Evolutionary conservation across 1,139 yeast species (phyloP).

Genomic region (Pichia norvegensis): DNA sequence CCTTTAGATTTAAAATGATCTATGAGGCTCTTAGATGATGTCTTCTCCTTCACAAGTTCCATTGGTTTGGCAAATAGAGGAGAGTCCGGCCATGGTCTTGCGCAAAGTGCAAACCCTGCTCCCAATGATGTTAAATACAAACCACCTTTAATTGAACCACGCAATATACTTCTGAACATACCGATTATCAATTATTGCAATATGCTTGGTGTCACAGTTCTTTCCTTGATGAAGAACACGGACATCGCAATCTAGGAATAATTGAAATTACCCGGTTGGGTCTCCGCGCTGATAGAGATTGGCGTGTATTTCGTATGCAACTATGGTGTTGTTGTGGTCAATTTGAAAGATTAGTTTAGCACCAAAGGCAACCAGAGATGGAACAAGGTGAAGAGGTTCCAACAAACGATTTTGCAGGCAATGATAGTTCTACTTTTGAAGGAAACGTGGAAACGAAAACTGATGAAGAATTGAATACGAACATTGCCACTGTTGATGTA

Average conservation of each 20-base stretch:
- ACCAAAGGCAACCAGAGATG: neutral
- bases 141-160: constrained; percentile 9
- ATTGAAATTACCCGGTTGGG: neutral
- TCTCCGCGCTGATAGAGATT: neutral
- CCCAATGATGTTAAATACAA: constrained; percentile 29
- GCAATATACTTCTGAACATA: neutral
- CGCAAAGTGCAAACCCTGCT: constrained; percentile 38
- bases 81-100: constrained; percentile 38
- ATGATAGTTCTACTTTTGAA: neutral
- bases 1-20: constrained; percentile 25
- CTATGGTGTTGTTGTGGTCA: neutral
- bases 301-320: neutral
- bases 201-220: neutral
- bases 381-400: neutral
- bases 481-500: neutral
- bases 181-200: neutral
- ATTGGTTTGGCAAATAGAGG: constrained; percentile 26
- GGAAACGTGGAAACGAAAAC: neutral
- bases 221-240: neutral
- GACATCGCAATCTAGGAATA: neutral
- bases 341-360: no score
- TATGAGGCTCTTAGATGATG: constrained; percentile 5
- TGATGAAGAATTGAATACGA: neutral
- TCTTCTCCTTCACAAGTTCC: constrained; percentile 7
- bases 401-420: neutral